phyloP scores from a whole-genome alignment of 306 rosid species.

The Vicia villosa region DNA sequence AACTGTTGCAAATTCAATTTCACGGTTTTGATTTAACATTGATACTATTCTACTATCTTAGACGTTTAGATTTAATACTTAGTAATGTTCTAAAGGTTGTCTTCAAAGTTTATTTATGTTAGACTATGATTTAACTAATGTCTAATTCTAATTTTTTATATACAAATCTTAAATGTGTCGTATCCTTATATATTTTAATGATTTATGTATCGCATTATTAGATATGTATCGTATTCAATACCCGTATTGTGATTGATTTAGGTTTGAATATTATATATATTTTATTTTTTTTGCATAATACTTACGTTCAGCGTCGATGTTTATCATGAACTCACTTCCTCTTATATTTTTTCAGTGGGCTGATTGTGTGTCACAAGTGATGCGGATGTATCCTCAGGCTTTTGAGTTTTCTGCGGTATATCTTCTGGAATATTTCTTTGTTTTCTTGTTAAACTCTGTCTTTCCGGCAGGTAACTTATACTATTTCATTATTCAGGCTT shows the following conservation, averaged over 20 bases:
- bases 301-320: slow-evolving; percentile 9
- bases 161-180: too few relatives aligned
- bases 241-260: not conserved
- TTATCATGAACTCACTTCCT: slow-evolving; percentile 33
- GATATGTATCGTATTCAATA: too few relatives aligned
- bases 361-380: slow-evolving; percentile 90
- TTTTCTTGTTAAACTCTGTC: slow-evolving; percentile 28
- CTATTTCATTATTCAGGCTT: slow-evolving; percentile 58
- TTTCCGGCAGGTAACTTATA: slow-evolving; percentile 20
- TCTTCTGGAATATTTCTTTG: slow-evolving; percentile 29
- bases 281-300: not conserved
- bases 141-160: too few relatives aligned
- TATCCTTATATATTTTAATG: too few relatives aligned
- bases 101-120: too few relatives aligned
- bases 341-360: slow-evolving; percentile 75
- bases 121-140: too few relatives aligned
- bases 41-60: too few relatives aligned
- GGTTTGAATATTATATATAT: slow-evolving; percentile 10
- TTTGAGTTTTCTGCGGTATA: slow-evolving; percentile 94
- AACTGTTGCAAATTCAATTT: too few relatives aligned
- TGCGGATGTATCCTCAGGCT: slow-evolving; percentile 95
- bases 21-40: too few relatives aligned
- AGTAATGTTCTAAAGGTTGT: too few relatives aligned
- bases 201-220: too few relatives aligned
- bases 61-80: too few relatives aligned